Percentiles rank a stretch among this genome's conserved stretches.
Conservation (phyloP, 306 rosid genomes). For the Vigna hirtella region DNA sequence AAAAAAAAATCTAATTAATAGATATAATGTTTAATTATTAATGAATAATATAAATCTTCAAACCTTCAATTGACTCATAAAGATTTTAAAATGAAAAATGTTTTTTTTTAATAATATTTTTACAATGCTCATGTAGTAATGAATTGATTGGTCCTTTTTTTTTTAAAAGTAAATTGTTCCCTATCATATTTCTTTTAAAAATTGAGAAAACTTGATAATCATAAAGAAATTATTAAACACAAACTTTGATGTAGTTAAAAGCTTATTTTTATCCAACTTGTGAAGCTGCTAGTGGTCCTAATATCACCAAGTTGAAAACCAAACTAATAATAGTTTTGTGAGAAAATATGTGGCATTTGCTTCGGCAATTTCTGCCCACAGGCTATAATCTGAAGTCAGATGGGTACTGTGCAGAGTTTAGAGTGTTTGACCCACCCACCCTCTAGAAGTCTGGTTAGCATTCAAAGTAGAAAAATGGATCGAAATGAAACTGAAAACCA, state of each 20-base stretch:
- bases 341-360: not conserved
- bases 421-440: slow-evolving; percentile 28
- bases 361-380: not conserved
- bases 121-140: too few relatives aligned
- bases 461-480: slow-evolving; percentile 1
- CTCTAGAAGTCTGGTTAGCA: not conserved
- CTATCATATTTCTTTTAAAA: too few relatives aligned
- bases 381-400: not conserved
- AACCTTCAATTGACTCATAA: too few relatives aligned
- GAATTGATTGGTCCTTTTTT: too few relatives aligned
- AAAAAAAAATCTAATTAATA: rapidly evolving
- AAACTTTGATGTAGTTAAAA: not conserved
- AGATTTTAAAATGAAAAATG: too few relatives aligned
- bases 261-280: not conserved
- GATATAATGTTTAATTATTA: too few relatives aligned
- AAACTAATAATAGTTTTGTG: not conserved
- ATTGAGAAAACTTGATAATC: too few relatives aligned
- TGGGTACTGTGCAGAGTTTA: not conserved
- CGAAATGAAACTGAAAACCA: not conserved
- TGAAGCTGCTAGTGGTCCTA: not conserved
- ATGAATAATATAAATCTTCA: too few relatives aligned
- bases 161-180: too few relatives aligned
- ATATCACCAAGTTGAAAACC: not conserved
- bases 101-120: too few relatives aligned
- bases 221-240: not conserved